Evolutionary conservation across 192 early-diverging fungal genomes (phyloP).

Genomic region (Linnemannia hyalina): DNA sequence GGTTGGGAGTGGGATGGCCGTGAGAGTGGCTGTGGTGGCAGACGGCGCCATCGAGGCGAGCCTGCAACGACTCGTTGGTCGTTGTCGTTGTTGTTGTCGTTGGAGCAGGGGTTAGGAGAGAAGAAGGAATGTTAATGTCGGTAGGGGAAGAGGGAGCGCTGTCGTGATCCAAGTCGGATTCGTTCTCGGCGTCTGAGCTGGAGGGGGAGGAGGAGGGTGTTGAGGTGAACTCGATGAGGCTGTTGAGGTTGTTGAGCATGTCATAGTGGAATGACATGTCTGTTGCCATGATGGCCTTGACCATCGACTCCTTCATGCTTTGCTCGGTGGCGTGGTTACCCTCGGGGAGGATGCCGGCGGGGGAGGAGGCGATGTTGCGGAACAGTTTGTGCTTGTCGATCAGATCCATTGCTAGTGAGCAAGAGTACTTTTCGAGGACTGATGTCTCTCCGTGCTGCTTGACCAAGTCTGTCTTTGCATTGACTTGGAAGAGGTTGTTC

Average conservation of each 20-base stretch:
- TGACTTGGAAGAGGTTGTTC: constrained; percentile 94
- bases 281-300: constrained; percentile 87
- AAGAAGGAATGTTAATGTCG: not conserved
- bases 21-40: constrained; percentile 11
- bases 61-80: not conserved
- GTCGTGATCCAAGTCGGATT: constrained; percentile 17
- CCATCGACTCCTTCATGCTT: constrained; percentile 61
- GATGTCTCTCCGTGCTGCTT: constrained; percentile 81
- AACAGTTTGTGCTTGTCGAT: constrained; percentile 82
- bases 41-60: not conserved
- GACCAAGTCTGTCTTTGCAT: constrained; percentile 84
- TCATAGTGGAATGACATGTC: constrained; percentile 94
- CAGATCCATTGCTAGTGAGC: constrained; percentile 80
- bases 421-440: constrained; percentile 90
- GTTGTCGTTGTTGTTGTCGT: not conserved
- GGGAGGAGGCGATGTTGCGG: constrained; percentile 62
- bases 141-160: not conserved
- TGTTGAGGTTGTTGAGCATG: constrained; percentile 65
- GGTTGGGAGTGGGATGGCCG: constrained; percentile 7
- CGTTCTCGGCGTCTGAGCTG: constrained; percentile 30
- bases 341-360: constrained; percentile 56
- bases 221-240: constrained; percentile 56
- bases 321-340: constrained; percentile 64
- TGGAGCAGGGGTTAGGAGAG: not conserved
- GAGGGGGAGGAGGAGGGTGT: constrained; percentile 31